These are phyloP conservation scores for Nepenthes alata DNA, from an alignment of 179 eudicot genomes.

Conservation along the genomic window DNA sequence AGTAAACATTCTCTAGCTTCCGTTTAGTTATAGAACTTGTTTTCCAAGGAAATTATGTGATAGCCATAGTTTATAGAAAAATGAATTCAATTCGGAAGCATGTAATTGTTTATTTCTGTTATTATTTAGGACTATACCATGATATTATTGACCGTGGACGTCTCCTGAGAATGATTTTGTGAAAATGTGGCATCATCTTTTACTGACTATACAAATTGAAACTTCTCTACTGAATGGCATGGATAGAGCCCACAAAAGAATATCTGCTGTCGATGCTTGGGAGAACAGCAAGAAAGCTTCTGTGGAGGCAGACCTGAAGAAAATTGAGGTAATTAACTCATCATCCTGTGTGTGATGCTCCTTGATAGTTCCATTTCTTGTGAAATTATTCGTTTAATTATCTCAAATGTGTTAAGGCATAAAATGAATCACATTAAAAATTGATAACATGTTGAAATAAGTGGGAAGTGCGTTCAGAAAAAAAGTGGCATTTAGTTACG, in stretches of 20 bases:
- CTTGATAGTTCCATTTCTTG: neutral
- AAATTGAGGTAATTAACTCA: conserved; percentile 49
- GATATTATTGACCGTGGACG: too few relatives aligned
- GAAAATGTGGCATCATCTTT: neutral
- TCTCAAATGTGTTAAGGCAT: neutral
- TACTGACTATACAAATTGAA: neutral
- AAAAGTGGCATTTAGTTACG: too few relatives aligned
- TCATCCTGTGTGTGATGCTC: too few relatives aligned
- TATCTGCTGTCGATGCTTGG: conserved; percentile 69
- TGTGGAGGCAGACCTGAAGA: conserved; percentile 62
- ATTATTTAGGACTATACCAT: too few relatives aligned
- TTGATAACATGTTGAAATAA: neutral
- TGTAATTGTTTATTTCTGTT: too few relatives aligned
- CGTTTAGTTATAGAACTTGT: too few relatives aligned
- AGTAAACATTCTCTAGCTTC: too few relatives aligned
- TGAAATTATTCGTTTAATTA: neutral
- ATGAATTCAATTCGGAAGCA: too few relatives aligned
- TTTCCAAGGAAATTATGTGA: too few relatives aligned
- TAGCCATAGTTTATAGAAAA: too few relatives aligned
- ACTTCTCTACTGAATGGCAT: conserved; percentile 3
- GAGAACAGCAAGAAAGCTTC: conserved; percentile 79
- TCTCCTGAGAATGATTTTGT: neutral
- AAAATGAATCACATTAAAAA: neutral
- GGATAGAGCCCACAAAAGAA: conserved; percentile 67
- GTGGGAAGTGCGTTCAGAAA: too few relatives aligned